Base-by-base conservation (phyloP, 352 stramenopile species). In the Pythium dissotocum region DNA sequence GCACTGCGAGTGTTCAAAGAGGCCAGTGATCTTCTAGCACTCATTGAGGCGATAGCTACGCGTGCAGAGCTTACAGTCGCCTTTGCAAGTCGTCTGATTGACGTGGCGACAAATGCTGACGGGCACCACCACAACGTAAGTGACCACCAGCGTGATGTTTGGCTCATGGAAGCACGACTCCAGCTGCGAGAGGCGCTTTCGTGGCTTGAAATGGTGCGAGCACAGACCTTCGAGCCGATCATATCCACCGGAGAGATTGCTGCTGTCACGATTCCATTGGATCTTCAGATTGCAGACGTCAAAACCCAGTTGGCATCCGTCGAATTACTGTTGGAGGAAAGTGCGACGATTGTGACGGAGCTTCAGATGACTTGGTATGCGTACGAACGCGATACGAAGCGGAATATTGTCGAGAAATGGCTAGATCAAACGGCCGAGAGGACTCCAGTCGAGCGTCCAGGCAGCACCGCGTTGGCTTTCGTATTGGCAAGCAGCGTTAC, bases 321-420 rank as follows among this genome's bases (percentile, higher is more conserved):
- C 2, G 72, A 89, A 12, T 58, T 91, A 12, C 51, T 30, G 1
- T 40, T 78, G 0, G 78, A 87, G 30, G 58, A 76, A 6, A 77
- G 71, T 4, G 0, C 64, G 12, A 59, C 21, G 1, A 64, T 77
- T 0, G 59, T 91, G 5, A 57, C 73, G 21, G 75, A 82, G 28
- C 68, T 77, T 33, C 75, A 93, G 36, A 89, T 93, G 81, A 91
- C 78, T 6, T 90, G 80, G 83, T 91, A 89, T 62, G 66, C 59
- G 24, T 77, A 84, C 49, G 76, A 90, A 32, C 65, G 75, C 62
- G 66, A 83, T 16, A 75, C 75, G 6, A 72, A 82, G 46, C 76
- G 72, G 9, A 83, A 61, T 16, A 61, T 93, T 4, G 77, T 93
- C 18, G 82, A 91, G n/a, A 88, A 83, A 57, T 95, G 85, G 87